Evolutionary conservation across 177 flowering plant species (phyloP).

Genomic region (Telopea speciosissima): DNA sequence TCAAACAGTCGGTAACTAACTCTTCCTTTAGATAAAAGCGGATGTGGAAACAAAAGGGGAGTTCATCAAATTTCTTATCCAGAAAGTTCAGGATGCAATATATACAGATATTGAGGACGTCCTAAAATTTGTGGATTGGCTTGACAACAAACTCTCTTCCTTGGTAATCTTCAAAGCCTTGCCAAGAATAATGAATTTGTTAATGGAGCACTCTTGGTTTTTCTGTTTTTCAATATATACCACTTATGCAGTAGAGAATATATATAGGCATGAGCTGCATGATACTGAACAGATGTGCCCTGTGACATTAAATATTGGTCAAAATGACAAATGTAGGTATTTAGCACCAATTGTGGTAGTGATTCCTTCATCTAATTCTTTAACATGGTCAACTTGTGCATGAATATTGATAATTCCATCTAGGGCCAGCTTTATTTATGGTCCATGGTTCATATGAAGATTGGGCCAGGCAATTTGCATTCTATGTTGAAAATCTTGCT

Average conservation of each 20-base stretch:
- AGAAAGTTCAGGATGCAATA: conserved; percentile 41
- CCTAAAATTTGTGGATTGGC: conserved; percentile 58
- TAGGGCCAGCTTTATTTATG: background rate
- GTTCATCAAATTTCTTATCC: conserved; percentile 51
- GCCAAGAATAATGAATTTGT: background rate
- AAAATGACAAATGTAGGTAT: background rate
- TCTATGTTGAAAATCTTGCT: background rate
- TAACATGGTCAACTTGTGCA: background rate
- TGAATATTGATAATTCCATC: no score
- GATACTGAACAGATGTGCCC: background rate
- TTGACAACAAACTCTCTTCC: conserved; percentile 55
- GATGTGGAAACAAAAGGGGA: conserved; percentile 72
- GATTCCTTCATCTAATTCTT: background rate
- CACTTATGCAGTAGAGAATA: background rate
- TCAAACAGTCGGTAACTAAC: conserved; percentile 4
- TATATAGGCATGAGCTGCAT: background rate
- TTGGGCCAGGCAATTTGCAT: background rate
- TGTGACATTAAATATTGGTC: no score
- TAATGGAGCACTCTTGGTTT: no score
- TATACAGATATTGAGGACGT: conserved; percentile 54
- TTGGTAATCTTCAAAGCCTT: conserved; percentile 37
- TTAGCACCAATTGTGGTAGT: background rate
- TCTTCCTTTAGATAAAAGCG: conserved; percentile 39
- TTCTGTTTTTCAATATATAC: no score
- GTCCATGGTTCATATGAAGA: background rate